Evolutionary conservation across 2,329 filamentous ascomycete species (phyloP).

Genomic region (Penicillium sp.): DNA sequence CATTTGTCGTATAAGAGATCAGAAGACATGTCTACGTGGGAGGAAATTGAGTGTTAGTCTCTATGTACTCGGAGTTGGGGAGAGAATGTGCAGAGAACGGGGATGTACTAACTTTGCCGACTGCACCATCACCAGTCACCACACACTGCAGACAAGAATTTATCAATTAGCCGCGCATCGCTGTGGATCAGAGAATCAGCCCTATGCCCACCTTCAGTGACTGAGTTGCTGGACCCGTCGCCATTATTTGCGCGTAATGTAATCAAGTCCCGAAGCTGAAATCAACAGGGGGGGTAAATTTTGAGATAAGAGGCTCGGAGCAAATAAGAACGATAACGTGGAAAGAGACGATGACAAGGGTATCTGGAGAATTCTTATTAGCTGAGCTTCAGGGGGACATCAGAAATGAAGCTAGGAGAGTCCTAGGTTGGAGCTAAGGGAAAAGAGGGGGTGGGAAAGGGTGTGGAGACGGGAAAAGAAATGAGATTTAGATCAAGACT

Average conservation of each 20-base stretch:
- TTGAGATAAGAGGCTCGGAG: conserved; percentile 1
- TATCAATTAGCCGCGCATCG: conserved; percentile 38
- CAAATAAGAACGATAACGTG: conserved; percentile 3
- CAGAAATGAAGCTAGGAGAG: conserved; percentile 11
- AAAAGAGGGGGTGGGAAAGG: conserved; percentile 15
- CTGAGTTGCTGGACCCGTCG: conserved; percentile 80
- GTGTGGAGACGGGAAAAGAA: conserved; percentile 17
- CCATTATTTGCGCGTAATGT: conserved; percentile 47
- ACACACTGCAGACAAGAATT: conserved; percentile 66
- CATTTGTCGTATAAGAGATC: conserved; percentile 99
- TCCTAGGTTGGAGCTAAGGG: conserved; percentile 18
- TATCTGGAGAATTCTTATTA: conserved; percentile 5
- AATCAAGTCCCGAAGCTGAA: background rate
- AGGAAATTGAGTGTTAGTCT: background rate
- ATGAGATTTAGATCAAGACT: conserved; percentile 7
- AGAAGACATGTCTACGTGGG: conserved; percentile 84
- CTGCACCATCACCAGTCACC: conserved; percentile 97
- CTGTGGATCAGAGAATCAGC: conserved; percentile 6
- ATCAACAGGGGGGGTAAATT: conserved; percentile 1
- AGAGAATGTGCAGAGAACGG: background rate
- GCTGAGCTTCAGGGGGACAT: conserved; percentile 19
- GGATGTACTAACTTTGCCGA: conserved; percentile 74
- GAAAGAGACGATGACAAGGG: conserved; percentile 5
- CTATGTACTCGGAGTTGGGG: background rate
- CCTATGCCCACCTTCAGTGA: conserved; percentile 71